Base-by-base conservation (phyloP, 1,284 basidiomycete species). In the Inonotus obliquus region DNA sequence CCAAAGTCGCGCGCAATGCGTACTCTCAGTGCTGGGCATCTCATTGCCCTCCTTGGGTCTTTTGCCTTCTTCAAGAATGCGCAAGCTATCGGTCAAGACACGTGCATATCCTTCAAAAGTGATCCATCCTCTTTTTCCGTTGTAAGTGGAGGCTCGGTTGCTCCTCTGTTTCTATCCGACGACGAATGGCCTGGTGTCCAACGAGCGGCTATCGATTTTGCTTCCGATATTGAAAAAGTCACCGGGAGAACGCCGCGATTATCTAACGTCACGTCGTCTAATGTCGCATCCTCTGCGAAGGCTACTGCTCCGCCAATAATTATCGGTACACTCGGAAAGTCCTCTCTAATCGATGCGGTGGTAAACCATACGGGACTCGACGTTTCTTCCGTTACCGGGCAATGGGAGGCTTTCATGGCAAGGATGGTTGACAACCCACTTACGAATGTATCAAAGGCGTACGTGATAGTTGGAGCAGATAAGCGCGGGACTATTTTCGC, bases 171-270 rank as follows among this genome's bases (percentile, higher is more conserved):
- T 38, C 71, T 82, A 37, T 81, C 82, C 17, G 67, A 76, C 0
- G 81, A 84, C 60, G 85, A 88, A 52, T 87, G 82, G 82, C 80
- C 81, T 23, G 83, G 82, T 38, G 83, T 89, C 1, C 86, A 87
- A 57, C 77, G 83, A 21, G 85, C 85, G 2, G 85, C 83, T 2
- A 68, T 72, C 10, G 82, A 86, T 67, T 85, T 89, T 67, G 82
- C 77, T 1, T 71, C 76, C 14, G 87, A 90, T 69, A 81, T 91
- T 44, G 71, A 83, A 63, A 75, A 77, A 41, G 85, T 89, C 38
- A 84, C 85, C 0, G 81, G 81, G 4, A 72, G 77, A 54, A 77
- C 75, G 58, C 82, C 83, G 1, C 63, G 72, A 4, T n/a, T 52
- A 19, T 52, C 27, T 11, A 52, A 52, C 19, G 51, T 32, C 54